Conservation (phyloP, 257 asterid genomes). For the Perilla frutescens region DNA sequence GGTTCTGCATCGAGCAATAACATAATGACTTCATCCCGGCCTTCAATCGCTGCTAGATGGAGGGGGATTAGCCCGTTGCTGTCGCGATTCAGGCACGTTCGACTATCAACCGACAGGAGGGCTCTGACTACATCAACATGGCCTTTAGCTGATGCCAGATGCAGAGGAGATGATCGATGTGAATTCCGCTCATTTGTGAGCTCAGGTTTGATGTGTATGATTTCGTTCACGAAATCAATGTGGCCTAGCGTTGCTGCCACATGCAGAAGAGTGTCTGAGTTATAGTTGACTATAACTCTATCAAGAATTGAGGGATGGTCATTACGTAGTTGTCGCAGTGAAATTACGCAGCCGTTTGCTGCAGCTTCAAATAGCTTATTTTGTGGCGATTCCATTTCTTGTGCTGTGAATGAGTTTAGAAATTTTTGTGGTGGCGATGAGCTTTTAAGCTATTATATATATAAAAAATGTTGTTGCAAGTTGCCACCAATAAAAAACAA, state of each 20-base stretch:
- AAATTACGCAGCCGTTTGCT: slow-evolving; percentile 23
- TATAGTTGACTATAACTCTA: slow-evolving; percentile 27
- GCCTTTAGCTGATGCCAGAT: slow-evolving; percentile 46
- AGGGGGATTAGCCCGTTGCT: slow-evolving; percentile 44
- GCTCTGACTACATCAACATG: slow-evolving; percentile 30
- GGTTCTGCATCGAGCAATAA: slow-evolving; percentile 23
- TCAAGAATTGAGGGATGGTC: slow-evolving; percentile 43
- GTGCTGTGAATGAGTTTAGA: too few relatives aligned
- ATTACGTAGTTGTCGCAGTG: slow-evolving; percentile 26
- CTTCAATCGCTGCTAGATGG: slow-evolving; percentile 51
- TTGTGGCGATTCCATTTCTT: slow-evolving; percentile 31
- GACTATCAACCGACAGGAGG: slow-evolving; percentile 25
- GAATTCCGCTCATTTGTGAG: slow-evolving; percentile 38
- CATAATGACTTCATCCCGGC: slow-evolving; percentile 36
- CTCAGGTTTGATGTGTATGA: slow-evolving; percentile 22
- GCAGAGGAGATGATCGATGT: slow-evolving; percentile 42
- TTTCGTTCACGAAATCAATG: slow-evolving; percentile 30
- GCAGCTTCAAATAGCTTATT: slow-evolving; percentile 43
- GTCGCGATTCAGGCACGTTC: slow-evolving; percentile 38
- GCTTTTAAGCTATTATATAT: too few relatives aligned
- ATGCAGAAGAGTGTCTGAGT: slow-evolving; percentile 42
- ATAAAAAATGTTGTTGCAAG: too few relatives aligned
- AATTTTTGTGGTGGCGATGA: too few relatives aligned
- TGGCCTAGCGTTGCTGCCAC: slow-evolving; percentile 47
- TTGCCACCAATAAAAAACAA: too few relatives aligned